These are phyloP conservation scores for Samsoniella hepiali DNA, from an alignment of 2,329 filamentous ascomycete genomes.

Conservation along the genomic window DNA sequence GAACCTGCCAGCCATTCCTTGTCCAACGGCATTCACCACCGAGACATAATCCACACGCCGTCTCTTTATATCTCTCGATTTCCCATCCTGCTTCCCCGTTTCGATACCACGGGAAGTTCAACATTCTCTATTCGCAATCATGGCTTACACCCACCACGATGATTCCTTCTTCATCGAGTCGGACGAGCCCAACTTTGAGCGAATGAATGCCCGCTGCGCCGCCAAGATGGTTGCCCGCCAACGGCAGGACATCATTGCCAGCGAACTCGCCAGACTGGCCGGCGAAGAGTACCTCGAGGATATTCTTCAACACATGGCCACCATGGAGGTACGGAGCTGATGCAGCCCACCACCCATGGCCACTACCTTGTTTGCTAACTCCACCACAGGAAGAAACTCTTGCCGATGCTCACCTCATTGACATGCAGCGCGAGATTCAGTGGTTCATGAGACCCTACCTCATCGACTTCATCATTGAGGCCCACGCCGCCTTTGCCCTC, in stretches of 20 bases:
- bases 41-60: slow-evolving; percentile 19
- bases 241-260: slow-evolving; percentile 82
- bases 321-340: slow-evolving; percentile 71
- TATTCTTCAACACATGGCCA: slow-evolving; percentile 87
- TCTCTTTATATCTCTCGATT: slow-evolving; percentile 27
- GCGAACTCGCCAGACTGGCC: slow-evolving; percentile 81
- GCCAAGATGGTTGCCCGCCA: slow-evolving; percentile 75
- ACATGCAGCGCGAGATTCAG: slow-evolving; percentile 98
- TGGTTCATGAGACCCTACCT: slow-evolving; percentile 99
- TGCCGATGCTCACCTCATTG: slow-evolving; percentile 94
- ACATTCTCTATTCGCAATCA: slow-evolving; percentile 29
- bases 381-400: slow-evolving; percentile 68
- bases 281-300: slow-evolving; percentile 92
- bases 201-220: slow-evolving; percentile 69
- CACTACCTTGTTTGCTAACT: slow-evolving; percentile 31
- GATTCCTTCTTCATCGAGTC: slow-evolving; percentile 55
- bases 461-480: slow-evolving; percentile 96
- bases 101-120: slow-evolving; percentile 7
- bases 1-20: slow-evolving; percentile 50
- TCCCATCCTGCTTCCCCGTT: slow-evolving; percentile 21
- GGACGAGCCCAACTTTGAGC: slow-evolving; percentile 48
- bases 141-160: slow-evolving; percentile 46
- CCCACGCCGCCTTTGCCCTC: slow-evolving; percentile 89
- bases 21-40: slow-evolving; percentile 26
- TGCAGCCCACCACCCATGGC: background rate